Conservation (phyloP, 768 basidiomycete species). For the Saitozyma podzolica region DNA sequence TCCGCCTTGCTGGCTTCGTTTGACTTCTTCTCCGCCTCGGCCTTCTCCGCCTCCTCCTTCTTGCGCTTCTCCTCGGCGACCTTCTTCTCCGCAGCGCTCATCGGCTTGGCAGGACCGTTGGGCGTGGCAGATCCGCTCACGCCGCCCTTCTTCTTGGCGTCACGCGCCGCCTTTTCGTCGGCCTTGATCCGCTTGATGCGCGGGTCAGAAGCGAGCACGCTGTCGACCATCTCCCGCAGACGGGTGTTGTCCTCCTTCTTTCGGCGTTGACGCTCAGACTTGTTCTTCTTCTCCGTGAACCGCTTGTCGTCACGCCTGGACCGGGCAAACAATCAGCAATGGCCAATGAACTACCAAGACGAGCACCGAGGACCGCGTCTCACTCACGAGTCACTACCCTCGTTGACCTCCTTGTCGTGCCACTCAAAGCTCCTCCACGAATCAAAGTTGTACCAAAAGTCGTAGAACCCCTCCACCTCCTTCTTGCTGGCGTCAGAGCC, state of each 20-base stretch:
- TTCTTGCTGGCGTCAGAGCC: slow-evolving; percentile 68
- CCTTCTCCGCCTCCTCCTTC: slow-evolving; percentile 63
- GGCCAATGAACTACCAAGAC: no score
- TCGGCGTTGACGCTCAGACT: slow-evolving; percentile 86
- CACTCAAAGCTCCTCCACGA: slow-evolving; percentile 98
- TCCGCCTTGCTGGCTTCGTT: slow-evolving; percentile 50
- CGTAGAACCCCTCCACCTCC: slow-evolving; percentile 89
- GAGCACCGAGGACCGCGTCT: no score
- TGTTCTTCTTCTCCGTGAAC: slow-evolving; percentile 99
- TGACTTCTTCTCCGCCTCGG: slow-evolving; percentile 66
- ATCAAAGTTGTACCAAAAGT: slow-evolving; percentile 99
- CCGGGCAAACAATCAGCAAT: neutral
- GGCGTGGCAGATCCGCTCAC: slow-evolving; percentile 23
- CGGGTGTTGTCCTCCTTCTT: slow-evolving; percentile 98
- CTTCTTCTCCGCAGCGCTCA: slow-evolving; percentile 55
- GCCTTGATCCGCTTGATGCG: slow-evolving; percentile 97
- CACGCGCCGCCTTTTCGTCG: slow-evolving; percentile 89
- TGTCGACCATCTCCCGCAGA: slow-evolving; percentile 80
- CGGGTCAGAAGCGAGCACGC: slow-evolving; percentile 77
- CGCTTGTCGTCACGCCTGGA: slow-evolving; percentile 94
- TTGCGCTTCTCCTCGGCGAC: slow-evolving; percentile 59
- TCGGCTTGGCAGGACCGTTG: slow-evolving; percentile 36
- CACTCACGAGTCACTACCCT: slow-evolving; percentile 87
- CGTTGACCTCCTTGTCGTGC: slow-evolving; percentile 96
- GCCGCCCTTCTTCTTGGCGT: slow-evolving; percentile 76